phyloP scores from a whole-genome alignment of 805 yeast species.

The Kodamaea lidongshanica region DNA sequence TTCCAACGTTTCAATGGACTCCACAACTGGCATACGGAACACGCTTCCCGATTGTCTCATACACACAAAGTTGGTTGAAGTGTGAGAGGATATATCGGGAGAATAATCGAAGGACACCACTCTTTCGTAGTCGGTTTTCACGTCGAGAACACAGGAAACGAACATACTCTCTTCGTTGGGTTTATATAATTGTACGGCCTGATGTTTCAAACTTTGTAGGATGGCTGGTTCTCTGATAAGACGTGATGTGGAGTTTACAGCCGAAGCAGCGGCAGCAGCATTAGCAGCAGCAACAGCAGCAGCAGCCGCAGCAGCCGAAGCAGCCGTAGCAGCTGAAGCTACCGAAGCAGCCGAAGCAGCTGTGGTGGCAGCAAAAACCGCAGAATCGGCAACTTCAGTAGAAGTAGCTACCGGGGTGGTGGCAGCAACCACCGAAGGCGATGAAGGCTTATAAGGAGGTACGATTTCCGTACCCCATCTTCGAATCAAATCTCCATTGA shows the following conservation, averaged over 20 bases:
- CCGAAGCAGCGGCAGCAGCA: conserved; percentile 1
- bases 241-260: background rate
- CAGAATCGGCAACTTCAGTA: background rate
- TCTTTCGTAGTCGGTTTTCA: conserved; percentile 68
- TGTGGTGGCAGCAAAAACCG: conserved; percentile 1
- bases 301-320: conserved; percentile 1
- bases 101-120: conserved; percentile 83
- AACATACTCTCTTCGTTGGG: conserved; percentile 53
- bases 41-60: conserved; percentile 89
- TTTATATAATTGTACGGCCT: conserved; percentile 32
- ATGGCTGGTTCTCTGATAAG: conserved; percentile 8
- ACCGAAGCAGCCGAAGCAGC: background rate
- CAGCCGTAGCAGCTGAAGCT: background rate
- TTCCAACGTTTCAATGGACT: conserved; percentile 53
- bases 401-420: background rate
- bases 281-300: background rate
- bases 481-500: conserved; percentile 69
- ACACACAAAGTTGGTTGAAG: conserved; percentile 66
- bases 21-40: conserved; percentile 68
- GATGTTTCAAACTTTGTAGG: conserved; percentile 28
- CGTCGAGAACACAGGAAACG: conserved; percentile 70
- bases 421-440: background rate
- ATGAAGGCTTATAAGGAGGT: conserved; percentile 24
- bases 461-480: conserved; percentile 72
- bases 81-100: conserved; percentile 42